phyloP scores from a whole-genome alignment of 2,329 filamentous ascomycete genomes.

The Exophiala mesophila region DNA sequence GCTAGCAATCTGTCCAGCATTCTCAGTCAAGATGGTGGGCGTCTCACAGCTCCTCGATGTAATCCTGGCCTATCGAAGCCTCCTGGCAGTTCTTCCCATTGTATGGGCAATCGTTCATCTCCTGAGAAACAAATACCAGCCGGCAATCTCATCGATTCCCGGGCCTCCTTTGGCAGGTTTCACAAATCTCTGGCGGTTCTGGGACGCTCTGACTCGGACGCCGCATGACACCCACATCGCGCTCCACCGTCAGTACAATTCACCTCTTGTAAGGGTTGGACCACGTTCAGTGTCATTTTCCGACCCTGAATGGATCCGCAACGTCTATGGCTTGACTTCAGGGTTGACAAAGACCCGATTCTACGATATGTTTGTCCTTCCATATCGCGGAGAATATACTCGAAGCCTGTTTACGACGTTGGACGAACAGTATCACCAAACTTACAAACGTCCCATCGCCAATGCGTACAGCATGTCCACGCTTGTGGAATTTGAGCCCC shows the following conservation, averaged over 20 bases:
- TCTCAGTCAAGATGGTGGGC: neutral
- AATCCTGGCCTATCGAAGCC: neutral
- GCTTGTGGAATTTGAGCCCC: conserved; percentile 52
- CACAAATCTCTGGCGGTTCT: conserved; percentile 70
- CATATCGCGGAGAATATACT: conserved; percentile 23
- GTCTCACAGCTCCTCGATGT: neutral
- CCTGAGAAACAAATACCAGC: neutral
- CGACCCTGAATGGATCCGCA: conserved; percentile 65
- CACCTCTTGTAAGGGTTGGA: conserved; percentile 65
- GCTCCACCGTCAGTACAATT: conserved; percentile 64
- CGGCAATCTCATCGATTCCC: conserved; percentile 48
- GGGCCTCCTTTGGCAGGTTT: conserved; percentile 64
- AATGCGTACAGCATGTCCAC: conserved; percentile 52
- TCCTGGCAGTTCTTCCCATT: neutral
- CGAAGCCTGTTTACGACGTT: conserved; percentile 60
- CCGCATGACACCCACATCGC: conserved; percentile 63
- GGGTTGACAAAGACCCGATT: conserved; percentile 65
- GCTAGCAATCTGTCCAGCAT: no score
- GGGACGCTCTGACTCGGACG: conserved; percentile 59
- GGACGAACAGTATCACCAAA: conserved; percentile 66
- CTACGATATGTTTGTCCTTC: conserved; percentile 8
- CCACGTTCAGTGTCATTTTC: conserved; percentile 70
- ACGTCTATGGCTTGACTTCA: conserved; percentile 77
- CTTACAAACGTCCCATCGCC: conserved; percentile 69
- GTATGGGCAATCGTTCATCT: neutral